Base-by-base conservation (phyloP, 371 early-diverging fungal species). In the Fennellomyces sp. region DNA sequence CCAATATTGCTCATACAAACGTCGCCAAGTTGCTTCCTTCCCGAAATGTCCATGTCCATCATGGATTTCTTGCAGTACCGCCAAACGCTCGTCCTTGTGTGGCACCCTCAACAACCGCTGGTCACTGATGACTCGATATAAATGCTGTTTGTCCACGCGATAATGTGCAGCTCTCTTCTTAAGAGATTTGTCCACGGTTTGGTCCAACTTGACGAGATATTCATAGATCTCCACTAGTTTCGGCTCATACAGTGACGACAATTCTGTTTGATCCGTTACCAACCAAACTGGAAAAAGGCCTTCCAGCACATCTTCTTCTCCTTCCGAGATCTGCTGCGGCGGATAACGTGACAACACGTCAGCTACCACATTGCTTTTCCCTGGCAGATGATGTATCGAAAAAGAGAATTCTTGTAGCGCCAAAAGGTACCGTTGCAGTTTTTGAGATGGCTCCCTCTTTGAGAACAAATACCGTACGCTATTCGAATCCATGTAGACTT, bases 321-420 rank as follows among this genome's bases (percentile, higher is more conserved):
- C 47, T 27, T 21, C 28, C 15, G 4, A 4, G 4, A 10, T 31
- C 13, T 30, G 13, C 12, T 4, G 29, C 15, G 45, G 42, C 23
- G 61, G 61, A 55, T 61, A 61, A 30, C 61, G 11, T 1, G 55
- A 55, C 7, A 61, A 26, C 6, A 47, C 42, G 25, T 61, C 61
- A 11, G 61, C 61, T 10, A 61, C 56, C 28, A 19, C 19, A 27
- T 61, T 61, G 2, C 21, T 13, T 31, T 29, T 61, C 7, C 56
- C 54, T 8, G 55, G 25, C 4, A 61, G 12, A 36, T 61, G 61
- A 25, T 54, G 23, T 4, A 55, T 50, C n/a, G 13, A 33, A 26
- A 61, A 61, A 3, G 7, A 13, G 39, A 54, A 61, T 47, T 61
- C 61, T 48, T 55, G 55, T 35, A 54, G 17, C n/a, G 48, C 35